phyloP scores from a whole-genome alignment of 139 green algal species.

The Chlamydomonas sp. region DNA sequence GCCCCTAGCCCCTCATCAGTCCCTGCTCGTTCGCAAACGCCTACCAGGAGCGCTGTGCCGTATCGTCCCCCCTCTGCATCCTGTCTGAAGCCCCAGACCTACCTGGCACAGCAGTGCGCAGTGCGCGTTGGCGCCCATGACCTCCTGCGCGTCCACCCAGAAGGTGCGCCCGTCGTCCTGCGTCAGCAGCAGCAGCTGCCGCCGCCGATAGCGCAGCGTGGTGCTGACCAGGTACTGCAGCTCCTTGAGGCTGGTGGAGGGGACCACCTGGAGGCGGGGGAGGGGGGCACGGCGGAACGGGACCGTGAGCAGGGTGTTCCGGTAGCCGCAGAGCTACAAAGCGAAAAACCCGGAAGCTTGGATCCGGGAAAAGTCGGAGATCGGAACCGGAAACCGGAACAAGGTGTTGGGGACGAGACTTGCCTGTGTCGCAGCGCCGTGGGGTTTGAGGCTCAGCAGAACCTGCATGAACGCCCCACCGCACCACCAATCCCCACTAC shows the following conservation, averaged over 20 bases:
- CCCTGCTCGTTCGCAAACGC: too few relatives aligned
- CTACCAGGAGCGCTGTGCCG: too few relatives aligned
- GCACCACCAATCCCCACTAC: background rate
- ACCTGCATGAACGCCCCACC: background rate
- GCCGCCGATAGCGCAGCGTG: constrained; percentile 61
- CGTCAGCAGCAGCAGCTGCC: constrained; percentile 65
- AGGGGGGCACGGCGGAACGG: background rate
- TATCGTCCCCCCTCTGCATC: background rate
- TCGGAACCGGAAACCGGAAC: background rate
- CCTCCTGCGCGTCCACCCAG: constrained; percentile 74
- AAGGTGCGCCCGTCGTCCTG: constrained; percentile 58
- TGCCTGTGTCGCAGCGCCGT: too few relatives aligned
- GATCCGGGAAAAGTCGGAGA: too few relatives aligned
- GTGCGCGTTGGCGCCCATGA: constrained; percentile 62
- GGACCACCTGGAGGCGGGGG: constrained; percentile 18
- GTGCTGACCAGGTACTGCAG: constrained; percentile 53
- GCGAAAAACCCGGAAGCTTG: too few relatives aligned
- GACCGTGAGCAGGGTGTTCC: too few relatives aligned
- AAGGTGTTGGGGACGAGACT: background rate
- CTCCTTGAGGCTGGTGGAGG: constrained; percentile 54
- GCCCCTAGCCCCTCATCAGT: too few relatives aligned
- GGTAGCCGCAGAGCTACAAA: too few relatives aligned
- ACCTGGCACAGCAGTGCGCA: constrained; percentile 70
- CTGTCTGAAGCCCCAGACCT: background rate
- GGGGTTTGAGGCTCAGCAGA: too few relatives aligned